phyloP scores from a whole-genome alignment of 1,284 basidiomycete genomes.

The Microbotryum saponariae region DNA sequence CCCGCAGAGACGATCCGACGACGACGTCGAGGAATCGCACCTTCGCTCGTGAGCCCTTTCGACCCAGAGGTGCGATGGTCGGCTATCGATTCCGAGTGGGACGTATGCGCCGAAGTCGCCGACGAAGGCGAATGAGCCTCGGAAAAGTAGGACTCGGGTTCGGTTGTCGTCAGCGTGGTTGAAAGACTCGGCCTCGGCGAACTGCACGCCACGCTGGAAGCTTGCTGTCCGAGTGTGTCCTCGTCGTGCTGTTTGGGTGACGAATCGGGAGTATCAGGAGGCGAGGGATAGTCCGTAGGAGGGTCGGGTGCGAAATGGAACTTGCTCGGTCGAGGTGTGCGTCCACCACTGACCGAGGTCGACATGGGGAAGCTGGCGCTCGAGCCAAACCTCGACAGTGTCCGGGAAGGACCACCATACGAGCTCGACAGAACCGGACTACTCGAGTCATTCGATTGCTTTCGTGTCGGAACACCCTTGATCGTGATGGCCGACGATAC shows the following conservation, averaged over 20 bases:
- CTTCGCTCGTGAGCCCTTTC: too few species aligned
- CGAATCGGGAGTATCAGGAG: constrained; percentile 15
- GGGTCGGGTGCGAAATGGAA: background rate
- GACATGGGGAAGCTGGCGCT: background rate
- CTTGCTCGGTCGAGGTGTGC: background rate
- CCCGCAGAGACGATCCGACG: background rate
- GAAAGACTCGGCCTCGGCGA: too few species aligned
- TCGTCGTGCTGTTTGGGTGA: background rate
- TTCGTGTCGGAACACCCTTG: background rate
- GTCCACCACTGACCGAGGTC: background rate
- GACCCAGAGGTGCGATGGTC: too few species aligned
- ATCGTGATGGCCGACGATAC: constrained; percentile 7
- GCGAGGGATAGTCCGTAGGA: constrained; percentile 21
- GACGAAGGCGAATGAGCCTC: background rate
- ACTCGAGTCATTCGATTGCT: background rate
- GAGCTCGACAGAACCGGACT: background rate
- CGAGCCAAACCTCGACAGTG: too few species aligned
- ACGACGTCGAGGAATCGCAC: background rate
- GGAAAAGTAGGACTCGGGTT: constrained; percentile 4
- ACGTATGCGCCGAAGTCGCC: too few species aligned
- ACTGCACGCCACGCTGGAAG: too few species aligned
- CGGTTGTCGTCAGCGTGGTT: background rate
- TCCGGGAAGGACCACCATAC: background rate
- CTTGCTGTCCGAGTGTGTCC: background rate
- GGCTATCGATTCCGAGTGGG: too few species aligned